Conservation (phyloP, 495 filamentous ascomycete species). For the Letharia columbiana region DNA sequence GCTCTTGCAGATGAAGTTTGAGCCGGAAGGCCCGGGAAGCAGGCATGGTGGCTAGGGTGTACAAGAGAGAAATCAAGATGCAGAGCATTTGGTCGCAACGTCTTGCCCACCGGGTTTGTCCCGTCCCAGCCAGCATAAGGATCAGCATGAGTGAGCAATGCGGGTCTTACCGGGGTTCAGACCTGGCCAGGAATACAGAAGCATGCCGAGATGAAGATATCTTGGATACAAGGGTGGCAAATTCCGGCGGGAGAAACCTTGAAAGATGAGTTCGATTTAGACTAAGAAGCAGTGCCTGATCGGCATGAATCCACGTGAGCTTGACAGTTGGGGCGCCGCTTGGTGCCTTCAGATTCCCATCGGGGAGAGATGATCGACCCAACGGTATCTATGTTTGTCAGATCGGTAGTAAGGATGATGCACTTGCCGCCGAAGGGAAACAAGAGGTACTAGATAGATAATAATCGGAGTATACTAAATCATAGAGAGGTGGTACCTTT, state of each 20-base stretch:
- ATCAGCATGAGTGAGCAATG: neutral
- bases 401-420: neutral
- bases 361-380: neutral
- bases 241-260: neutral
- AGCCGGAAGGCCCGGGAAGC: neutral
- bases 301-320: constrained; percentile 2
- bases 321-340: neutral
- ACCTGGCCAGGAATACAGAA: neutral
- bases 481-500: neutral
- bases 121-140: neutral
- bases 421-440: neutral
- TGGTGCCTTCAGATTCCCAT: neutral
- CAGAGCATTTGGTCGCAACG: neutral
- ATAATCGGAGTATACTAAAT: neutral
- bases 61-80: neutral
- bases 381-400: neutral
- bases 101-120: neutral
- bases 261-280: neutral
- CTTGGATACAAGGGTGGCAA: neutral
- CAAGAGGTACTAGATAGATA: no score
- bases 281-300: neutral
- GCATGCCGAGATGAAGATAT: neutral
- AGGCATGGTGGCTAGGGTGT: neutral
- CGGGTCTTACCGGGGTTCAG: neutral
- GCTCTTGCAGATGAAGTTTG: neutral